Evolutionary conservation across 1,284 basidiomycete genomes (phyloP).

Genomic region (Moesziomyces sp.): DNA sequence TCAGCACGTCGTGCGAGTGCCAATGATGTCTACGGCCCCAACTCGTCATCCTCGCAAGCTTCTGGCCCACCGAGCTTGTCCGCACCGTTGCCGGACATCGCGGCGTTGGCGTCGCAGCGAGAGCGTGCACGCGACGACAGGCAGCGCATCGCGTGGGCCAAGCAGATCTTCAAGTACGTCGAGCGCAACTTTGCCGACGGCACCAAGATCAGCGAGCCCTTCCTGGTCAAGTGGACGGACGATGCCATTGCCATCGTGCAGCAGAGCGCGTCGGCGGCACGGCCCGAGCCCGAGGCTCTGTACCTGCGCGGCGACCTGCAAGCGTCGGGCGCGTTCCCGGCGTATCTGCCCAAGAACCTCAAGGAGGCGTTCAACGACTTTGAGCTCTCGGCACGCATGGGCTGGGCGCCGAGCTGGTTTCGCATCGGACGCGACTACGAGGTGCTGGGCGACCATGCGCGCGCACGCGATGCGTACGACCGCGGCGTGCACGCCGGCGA

Average conservation of each 20-base stretch:
- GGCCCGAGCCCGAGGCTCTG: slow-evolving; percentile 77
- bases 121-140: slow-evolving; percentile 71
- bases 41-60: slow-evolving; percentile 3
- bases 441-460: slow-evolving; percentile 77
- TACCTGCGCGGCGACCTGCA: slow-evolving; percentile 79
- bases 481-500: slow-evolving; percentile 78
- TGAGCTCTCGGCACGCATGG: slow-evolving; percentile 65
- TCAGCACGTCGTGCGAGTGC: slow-evolving; percentile 17
- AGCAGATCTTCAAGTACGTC: slow-evolving; percentile 82
- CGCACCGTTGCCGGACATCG: slow-evolving; percentile 58
- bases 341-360: slow-evolving; percentile 73
- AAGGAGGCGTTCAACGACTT: slow-evolving; percentile 87
- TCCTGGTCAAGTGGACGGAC: slow-evolving; percentile 75
- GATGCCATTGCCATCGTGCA: slow-evolving; percentile 71
- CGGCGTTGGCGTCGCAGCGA: slow-evolving; percentile 43
- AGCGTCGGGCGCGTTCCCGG: slow-evolving; percentile 74
- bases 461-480: slow-evolving; percentile 84
- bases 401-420: slow-evolving; percentile 76
- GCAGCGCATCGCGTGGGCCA: slow-evolving; percentile 78
- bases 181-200: slow-evolving; percentile 69
- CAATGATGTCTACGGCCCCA: slow-evolving; percentile 10
- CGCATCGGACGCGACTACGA: slow-evolving; percentile 90
- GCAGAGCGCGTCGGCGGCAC: slow-evolving; percentile 40
- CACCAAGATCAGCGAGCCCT: slow-evolving; percentile 73
- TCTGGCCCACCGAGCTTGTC: slow-evolving; percentile 38